Evolutionary conservation across 495 filamentous ascomycete species (phyloP).

Genomic region (Penicillium goetzii): DNA sequence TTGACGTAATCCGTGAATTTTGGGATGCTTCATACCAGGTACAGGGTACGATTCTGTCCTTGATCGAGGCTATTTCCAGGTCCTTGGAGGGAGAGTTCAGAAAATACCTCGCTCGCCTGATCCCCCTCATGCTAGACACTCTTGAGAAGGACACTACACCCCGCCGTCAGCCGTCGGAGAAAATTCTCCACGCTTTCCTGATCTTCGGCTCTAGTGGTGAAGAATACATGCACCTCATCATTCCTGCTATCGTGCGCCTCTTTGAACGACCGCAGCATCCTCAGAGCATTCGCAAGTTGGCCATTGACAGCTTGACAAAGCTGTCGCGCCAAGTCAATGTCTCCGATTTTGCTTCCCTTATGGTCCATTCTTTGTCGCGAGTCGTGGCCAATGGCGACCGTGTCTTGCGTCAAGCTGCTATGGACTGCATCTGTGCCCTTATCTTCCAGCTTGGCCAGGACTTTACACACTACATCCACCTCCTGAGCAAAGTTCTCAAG

Average conservation of each 20-base stretch:
- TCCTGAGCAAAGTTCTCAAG: conserved; percentile 76
- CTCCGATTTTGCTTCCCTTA: conserved; percentile 92
- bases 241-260: conserved; percentile 89
- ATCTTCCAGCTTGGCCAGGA: conserved; percentile 96
- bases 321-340: conserved; percentile 97
- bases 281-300: conserved; percentile 74
- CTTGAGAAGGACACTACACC: conserved; percentile 82
- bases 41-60: conserved; percentile 84
- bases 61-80: conserved; percentile 91
- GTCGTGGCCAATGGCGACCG: conserved; percentile 73
- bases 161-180: conserved; percentile 78
- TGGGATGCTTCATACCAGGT: conserved; percentile 78
- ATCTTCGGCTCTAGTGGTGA: conserved; percentile 96
- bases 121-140: conserved; percentile 90
- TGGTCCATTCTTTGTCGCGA: conserved; percentile 85
- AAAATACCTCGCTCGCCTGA: conserved; percentile 81
- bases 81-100: conserved; percentile 97
- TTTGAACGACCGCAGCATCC: conserved; percentile 86
- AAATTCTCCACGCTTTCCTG: conserved; percentile 90
- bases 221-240: conserved; percentile 99
- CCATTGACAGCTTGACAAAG: conserved; percentile 93
- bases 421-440: conserved; percentile 93
- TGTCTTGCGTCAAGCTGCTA: conserved; percentile 77
- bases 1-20: conserved; percentile 80
- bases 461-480: conserved; percentile 89